Evolutionary conservation across 305 asterid genomes (phyloP).

Genomic region (Coffea humblotiana): DNA sequence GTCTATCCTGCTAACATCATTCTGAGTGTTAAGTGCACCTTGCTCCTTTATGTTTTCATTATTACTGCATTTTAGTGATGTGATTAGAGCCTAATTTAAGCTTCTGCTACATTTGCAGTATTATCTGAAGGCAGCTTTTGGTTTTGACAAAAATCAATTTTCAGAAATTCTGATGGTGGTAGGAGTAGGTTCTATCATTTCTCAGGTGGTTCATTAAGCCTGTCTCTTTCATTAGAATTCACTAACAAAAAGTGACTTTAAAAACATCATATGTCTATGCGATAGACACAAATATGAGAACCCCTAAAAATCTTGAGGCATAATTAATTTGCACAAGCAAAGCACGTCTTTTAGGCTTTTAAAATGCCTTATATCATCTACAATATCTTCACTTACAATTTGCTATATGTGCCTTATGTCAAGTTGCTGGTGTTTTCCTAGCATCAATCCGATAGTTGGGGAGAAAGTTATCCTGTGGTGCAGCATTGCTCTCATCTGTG

Average conservation of each 20-base stretch:
- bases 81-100: constrained; percentile 15
- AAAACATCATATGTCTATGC: too few species aligned
- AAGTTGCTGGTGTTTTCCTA: constrained; percentile 87
- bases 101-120: constrained; percentile 52
- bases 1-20: not conserved
- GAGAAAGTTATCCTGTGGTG: constrained; percentile 80
- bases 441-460: constrained; percentile 73
- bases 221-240: not conserved
- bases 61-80: not conserved
- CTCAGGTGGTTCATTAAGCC: constrained; percentile 63
- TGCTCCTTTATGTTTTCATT: not conserved
- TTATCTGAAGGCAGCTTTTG: constrained; percentile 81
- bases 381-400: constrained; percentile 14
- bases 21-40: constrained; percentile 16
- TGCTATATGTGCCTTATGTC: constrained; percentile 22
- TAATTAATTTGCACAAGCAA: too few species aligned
- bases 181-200: constrained; percentile 85
- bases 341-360: not conserved
- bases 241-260: too few species aligned
- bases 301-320: too few species aligned
- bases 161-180: constrained; percentile 89
- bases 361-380: not conserved
- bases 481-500: constrained; percentile 64
- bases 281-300: too few species aligned
- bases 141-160: constrained; percentile 82